These are phyloP conservation scores for Aspergillus tanneri DNA, from an alignment of 2,329 filamentous ascomycete species.

Conservation along the genomic window DNA sequence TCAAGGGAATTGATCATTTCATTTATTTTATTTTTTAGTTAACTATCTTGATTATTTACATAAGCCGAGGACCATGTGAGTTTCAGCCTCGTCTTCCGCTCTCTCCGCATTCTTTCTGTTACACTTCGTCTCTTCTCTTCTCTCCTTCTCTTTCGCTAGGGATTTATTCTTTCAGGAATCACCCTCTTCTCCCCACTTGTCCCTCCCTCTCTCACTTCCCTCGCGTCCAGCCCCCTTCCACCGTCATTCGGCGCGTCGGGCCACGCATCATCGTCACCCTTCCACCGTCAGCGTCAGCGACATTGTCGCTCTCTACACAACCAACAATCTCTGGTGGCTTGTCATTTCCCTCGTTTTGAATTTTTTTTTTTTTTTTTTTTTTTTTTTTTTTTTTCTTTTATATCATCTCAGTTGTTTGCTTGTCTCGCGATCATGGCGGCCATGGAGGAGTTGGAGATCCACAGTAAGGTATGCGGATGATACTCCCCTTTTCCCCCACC, in stretches of 20 bases:
- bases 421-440: conserved; percentile 66
- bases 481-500: conserved; percentile 2
- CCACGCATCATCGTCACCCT: neutral
- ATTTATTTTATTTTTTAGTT: neutral
- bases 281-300: too few species aligned
- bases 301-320: too few species aligned
- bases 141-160: neutral
- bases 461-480: conserved; percentile 74
- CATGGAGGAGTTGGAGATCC: conserved; percentile 95
- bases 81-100: conserved; percentile 1
- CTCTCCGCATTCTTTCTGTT: neutral
- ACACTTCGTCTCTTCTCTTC: neutral
- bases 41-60: too few species aligned
- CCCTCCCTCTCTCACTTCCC: neutral
- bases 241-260: neutral
- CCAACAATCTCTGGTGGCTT: too few species aligned
- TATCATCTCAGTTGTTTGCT: neutral
- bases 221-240: too few species aligned
- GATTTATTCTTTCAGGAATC: too few species aligned
- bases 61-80: too few species aligned
- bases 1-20: neutral
- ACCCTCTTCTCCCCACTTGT: neutral
- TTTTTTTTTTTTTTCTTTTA: too few species aligned
- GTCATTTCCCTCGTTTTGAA: too few species aligned
- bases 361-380: too few species aligned